Evolutionary conservation across 352 stramenopile genomes (phyloP).

Genomic region (Thraustochytrium striatum): DNA sequence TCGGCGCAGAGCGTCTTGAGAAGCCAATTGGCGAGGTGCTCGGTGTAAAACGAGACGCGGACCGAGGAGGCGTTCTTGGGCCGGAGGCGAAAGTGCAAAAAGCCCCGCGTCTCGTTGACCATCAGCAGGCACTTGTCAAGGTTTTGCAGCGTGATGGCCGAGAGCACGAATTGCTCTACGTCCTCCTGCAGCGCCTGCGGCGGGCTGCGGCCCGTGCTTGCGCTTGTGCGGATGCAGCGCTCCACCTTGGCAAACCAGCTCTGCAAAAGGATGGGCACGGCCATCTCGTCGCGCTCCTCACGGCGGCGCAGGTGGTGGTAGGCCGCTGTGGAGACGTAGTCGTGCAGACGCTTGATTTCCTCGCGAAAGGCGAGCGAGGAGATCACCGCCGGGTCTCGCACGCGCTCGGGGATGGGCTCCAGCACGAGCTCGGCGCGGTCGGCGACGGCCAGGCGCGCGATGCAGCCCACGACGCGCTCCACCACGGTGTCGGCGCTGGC

Average conservation of each 20-base stretch:
- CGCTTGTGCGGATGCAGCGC: background rate
- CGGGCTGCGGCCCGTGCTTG: background rate
- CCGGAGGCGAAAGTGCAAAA: background rate
- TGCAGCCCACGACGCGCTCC: slow-evolving; percentile 19
- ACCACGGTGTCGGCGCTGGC: slow-evolving; percentile 7
- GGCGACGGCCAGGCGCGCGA: background rate
- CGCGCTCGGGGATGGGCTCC: slow-evolving; percentile 27
- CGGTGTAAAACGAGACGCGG: background rate
- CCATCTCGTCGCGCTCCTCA: slow-evolving; percentile 29
- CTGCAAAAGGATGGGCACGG: slow-evolving; percentile 29
- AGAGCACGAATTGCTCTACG: slow-evolving; percentile 28
- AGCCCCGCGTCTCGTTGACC: background rate
- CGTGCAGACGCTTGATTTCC: slow-evolving; percentile 1
- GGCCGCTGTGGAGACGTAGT: slow-evolving; percentile 3
- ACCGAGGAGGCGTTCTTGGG: background rate
- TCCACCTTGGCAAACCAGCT: slow-evolving; percentile 26
- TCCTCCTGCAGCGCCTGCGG: background rate
- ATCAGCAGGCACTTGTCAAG: background rate
- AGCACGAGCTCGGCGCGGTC: slow-evolving; percentile 48
- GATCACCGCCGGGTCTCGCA: slow-evolving; percentile 2
- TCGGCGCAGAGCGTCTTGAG: background rate
- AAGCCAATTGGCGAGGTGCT: slow-evolving; percentile 15
- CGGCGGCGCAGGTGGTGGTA: slow-evolving; percentile 24
- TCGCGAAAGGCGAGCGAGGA: background rate
- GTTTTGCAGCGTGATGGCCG: background rate